Evolutionary conservation across 176 grass and related monocot species (phyloP), one percentile per base, ranked within the genome.

Genomic region (Themeda triandra): DNA sequence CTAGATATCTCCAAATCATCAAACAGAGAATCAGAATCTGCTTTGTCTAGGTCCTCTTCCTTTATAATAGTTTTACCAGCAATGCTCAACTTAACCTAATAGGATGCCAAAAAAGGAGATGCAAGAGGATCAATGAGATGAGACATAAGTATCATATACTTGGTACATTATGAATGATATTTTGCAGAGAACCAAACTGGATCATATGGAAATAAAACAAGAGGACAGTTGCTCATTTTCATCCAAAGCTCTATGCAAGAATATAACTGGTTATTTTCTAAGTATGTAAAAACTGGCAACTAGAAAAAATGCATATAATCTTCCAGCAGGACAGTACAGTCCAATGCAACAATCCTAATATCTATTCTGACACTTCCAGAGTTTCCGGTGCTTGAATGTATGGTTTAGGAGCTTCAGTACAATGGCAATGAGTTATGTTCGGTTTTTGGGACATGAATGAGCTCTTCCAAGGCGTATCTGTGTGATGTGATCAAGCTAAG

Each of bases 61-160:
- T 87, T 94, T 86, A 98, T 88, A 84, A 89, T 86, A 83, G 83
- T 87, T 88, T 98, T 98, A 75, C 96, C 93, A 89, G 93, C 93
- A 63, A 92, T 77, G 6, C 73, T 90, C 30, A 98, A 79, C 83
- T 98, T 98, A 48, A 98, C 93, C 96, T 98, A 79, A 83, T 27
- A 75, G 66, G 13, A 83, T 51, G 41, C 11, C 53, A 72, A 56
- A 82, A 54, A 77, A 6, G 71, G 11, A 7, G 14, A 82, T 46
- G 74, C 24, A 78, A 73, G 18, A 64, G 14, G 28, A 17, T 70
- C 18, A 74, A 78, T 67, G 56, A 67, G 28, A 78, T 31, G 24
- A 46, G 27, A 66, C 48, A 82, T 5, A 60, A 67, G 59, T 45
- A 17, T 27, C 39, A 73, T 37, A 36, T 39, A 13, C n/a, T 42